Evolutionary conservation across 2,329 filamentous ascomycete species (phyloP), one percentile per base, ranked within the genome.

Genomic region (Aspergillaceae sp.): DNA sequence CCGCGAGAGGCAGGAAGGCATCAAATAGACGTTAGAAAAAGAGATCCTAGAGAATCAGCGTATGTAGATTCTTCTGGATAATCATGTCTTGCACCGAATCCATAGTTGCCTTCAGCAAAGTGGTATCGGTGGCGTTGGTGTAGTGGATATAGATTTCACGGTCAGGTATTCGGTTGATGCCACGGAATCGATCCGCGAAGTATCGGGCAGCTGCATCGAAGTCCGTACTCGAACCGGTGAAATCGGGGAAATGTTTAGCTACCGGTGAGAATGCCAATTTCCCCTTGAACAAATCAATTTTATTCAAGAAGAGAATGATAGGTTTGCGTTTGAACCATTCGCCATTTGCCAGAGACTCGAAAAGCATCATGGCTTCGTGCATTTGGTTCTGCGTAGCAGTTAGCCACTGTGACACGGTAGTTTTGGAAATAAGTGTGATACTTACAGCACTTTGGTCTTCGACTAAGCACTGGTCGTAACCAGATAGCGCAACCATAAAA

Each of bases 401-500:
- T 44, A 57, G 58, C 3, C 41, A 48, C 44, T 48, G 45, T 35
- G 30, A 42, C 33, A 43, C 4, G 29, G 42, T 10, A 3, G 42
- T 6, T 11, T 32, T 19, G 29, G 26, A 42, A 7, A 42, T 11
- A 41, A 7, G 5, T 28, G 4, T 9, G 35, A 28, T n/a, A 74
- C 87, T 73, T 76, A 94, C 89, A 52, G 90, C 90, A 65, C 94
- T 92, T 68, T 94, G 90, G 66, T 97, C 91, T 71, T 97, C 91
- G 3, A 96, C 88, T 42, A 97, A 73, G 60, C 90, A 94, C 67
- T 97, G 92, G 63, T 97, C 91, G 66, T 96, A 97, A 49, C 91
- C 91, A 53, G 89, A 95, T 57, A 97, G 90, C 41, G 91, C 90
- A 44, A 95, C 91, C 55, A 97, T 78, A 71, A 97, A 97, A 36